Base-by-base conservation (phyloP, 805 yeast genomes). In the Candida nanaspora region DNA sequence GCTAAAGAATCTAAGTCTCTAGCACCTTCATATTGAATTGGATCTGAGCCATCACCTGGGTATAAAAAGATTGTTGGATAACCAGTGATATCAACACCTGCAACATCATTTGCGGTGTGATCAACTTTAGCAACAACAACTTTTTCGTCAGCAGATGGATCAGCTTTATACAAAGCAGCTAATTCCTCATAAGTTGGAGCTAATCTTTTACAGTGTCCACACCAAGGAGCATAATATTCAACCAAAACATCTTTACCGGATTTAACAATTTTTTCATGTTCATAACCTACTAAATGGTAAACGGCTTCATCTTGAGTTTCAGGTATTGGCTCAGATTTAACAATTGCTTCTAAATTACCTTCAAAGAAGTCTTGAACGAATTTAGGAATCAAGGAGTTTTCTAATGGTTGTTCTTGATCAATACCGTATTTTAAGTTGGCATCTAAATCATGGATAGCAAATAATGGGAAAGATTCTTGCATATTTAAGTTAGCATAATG, bases 191-290 rank as follows among this genome's bases (percentile, higher is more conserved):
- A 91, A 43, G 70, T 72, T 57, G 96, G 96, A 39, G 91, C 91
- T 61, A 88, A 73, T 65, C 76, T 85, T 73, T 86, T 87, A 72
- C 96, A 87, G 72, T 88, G 96, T 36, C 96, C 94, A 71, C 96
- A 88, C 96, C 96, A 89, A 67, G 95, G 94, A 37, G 98, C 97
- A 59, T 86, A 89, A 68, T 89, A 91, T 69, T 86, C 85, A 42
- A 91, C 95, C 42, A 89, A 65, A 29, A 85, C 81, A 59, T 84
- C 91, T 67, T 79, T 82, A 39, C 59, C 56, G 53, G 80, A 80
- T 25, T 63, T 63, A 40, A 86, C 74, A 44, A 86, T 66, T 27
- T 72, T 77, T 38, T 84, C 82, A 65, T 86, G 93, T 57, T 80
- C 86, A 66, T 79, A 75, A 51, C 87, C 95, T 46, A 91, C 97